These are phyloP conservation scores for Pontederia crassipes DNA, from an alignment of 176 grass and related monocot species.

Conservation along the genomic window DNA sequence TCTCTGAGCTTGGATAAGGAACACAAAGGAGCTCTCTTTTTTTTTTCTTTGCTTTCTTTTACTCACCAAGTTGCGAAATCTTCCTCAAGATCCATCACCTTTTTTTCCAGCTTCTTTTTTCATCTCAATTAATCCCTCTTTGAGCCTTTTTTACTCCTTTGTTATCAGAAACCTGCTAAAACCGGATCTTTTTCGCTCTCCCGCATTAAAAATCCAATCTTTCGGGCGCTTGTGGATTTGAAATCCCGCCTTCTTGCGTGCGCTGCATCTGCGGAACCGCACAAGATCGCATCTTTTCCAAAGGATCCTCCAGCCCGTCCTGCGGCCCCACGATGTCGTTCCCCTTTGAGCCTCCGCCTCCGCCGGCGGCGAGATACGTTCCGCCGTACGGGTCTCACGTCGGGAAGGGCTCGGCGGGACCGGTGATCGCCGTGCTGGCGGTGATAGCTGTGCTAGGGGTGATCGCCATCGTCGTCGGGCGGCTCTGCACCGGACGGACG, in stretches of 20 bases:
- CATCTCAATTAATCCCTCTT: neutral
- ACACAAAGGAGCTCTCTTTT: neutral
- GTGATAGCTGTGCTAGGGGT: constrained; percentile 5
- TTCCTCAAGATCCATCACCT: no score
- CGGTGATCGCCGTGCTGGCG: constrained; percentile 18
- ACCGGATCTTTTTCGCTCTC: constrained; percentile 1
- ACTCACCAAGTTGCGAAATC: no score
- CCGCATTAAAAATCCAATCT: neutral
- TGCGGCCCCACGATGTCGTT: constrained; percentile 28
- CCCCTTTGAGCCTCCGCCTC: constrained; percentile 19
- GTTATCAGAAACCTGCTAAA: neutral
- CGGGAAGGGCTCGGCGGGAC: constrained; percentile 32
- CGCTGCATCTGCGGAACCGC: no score
- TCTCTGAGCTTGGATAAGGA: neutral
- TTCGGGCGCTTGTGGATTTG: no score
- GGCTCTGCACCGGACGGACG: constrained; percentile 51
- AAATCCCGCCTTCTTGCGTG: neutral
- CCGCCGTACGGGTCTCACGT: neutral
- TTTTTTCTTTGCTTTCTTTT: no score
- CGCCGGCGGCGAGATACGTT: constrained; percentile 12
- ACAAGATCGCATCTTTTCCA: neutral
- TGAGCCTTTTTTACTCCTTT: neutral
- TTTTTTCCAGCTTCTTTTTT: neutral
- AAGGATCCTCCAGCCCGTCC: no score
- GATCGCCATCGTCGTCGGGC: constrained; percentile 32